Percentiles rank a stretch among this genome's conserved stretches.
These are phyloP conservation scores for Boeremia lycopersici DNA, from an alignment of 2,329 filamentous ascomycete genomes.

Conservation along the genomic window DNA sequence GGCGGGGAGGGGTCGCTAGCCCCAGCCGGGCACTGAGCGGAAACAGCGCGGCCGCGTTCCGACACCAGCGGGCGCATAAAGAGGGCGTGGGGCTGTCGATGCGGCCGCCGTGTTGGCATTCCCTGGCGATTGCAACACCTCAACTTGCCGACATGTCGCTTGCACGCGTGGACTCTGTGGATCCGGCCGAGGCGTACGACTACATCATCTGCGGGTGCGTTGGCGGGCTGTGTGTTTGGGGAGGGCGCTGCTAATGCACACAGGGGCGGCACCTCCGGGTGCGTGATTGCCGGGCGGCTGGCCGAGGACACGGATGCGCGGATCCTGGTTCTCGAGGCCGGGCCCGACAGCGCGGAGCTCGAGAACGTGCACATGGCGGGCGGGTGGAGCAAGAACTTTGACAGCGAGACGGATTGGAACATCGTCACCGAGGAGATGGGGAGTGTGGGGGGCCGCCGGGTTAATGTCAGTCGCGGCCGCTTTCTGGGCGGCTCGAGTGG, in stretches of 20 bases:
- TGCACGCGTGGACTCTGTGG: constrained; percentile 25
- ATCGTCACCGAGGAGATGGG: constrained; percentile 51
- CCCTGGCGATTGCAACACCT: neutral
- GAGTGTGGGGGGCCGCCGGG: constrained; percentile 51
- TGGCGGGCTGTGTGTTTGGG: too few relatives aligned
- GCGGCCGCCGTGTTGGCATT: too few relatives aligned
- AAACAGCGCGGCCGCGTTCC: constrained; percentile 16
- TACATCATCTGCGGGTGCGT: constrained; percentile 37
- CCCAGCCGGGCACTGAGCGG: constrained; percentile 6
- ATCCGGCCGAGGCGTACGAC: constrained; percentile 28
- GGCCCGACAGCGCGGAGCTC: constrained; percentile 52
- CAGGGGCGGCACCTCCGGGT: constrained; percentile 56
- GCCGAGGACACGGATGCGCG: constrained; percentile 52
- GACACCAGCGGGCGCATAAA: constrained; percentile 6
- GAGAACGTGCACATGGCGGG: constrained; percentile 60
- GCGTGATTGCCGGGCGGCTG: constrained; percentile 56
- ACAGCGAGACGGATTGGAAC: constrained; percentile 60
- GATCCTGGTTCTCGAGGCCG: constrained; percentile 56
- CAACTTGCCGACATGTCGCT: constrained; percentile 21
- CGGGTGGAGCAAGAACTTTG: constrained; percentile 56
- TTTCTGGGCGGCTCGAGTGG: constrained; percentile 59
- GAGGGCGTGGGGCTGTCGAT: neutral
- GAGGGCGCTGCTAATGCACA: neutral
- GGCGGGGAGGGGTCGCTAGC: neutral
- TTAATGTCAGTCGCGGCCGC: constrained; percentile 57